phyloP scores from a whole-genome alignment of 225 moss, liverwort and hornwort genomes.

The Physcomitrium patens region DNA sequence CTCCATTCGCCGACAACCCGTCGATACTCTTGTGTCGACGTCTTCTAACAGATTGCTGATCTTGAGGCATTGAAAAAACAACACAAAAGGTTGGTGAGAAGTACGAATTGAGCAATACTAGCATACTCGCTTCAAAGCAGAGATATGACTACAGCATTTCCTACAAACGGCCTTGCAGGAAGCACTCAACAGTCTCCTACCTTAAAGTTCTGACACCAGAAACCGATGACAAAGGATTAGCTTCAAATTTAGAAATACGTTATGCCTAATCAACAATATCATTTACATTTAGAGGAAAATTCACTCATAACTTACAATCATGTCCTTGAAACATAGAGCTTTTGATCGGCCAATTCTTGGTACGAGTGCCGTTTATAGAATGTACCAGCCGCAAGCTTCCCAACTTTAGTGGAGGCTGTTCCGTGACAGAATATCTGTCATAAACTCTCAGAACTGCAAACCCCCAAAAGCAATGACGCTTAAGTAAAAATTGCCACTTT shows the following conservation, averaged over 20 bases:
- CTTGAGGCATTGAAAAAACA: constrained; percentile 38
- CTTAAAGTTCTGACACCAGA: not conserved
- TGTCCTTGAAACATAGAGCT: constrained; percentile 91
- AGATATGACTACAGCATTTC: not conserved
- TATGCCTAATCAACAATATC: not conserved
- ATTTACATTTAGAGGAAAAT: not conserved
- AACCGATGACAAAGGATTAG: not conserved
- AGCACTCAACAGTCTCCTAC: constrained; percentile 5
- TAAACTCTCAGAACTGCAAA: constrained; percentile 91
- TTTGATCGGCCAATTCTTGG: constrained; percentile 95
- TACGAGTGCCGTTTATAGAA: constrained; percentile 85
- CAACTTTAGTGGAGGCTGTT: constrained; percentile 74
- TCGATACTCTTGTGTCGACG: constrained; percentile 77
- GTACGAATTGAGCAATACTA: not conserved
- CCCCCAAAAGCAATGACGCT: not conserved
- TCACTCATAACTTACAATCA: constrained; percentile 64
- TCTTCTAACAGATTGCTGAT: constrained; percentile 73
- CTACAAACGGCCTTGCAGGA: constrained; percentile 3
- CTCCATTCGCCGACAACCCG: constrained; percentile 75
- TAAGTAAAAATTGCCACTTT: constrained; percentile 16
- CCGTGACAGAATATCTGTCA: constrained; percentile 71
- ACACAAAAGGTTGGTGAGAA: constrained; percentile 9
- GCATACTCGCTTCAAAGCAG: constrained; percentile 9
- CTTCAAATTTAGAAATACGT: not conserved
- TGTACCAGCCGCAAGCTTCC: constrained; percentile 72